A percentile compares a stretch with the other conserved stretches of the same genome.
These are phyloP conservation scores for Buddleja alternifolia DNA, from an alignment of 257 asterid species.

Conservation along the genomic window DNA sequence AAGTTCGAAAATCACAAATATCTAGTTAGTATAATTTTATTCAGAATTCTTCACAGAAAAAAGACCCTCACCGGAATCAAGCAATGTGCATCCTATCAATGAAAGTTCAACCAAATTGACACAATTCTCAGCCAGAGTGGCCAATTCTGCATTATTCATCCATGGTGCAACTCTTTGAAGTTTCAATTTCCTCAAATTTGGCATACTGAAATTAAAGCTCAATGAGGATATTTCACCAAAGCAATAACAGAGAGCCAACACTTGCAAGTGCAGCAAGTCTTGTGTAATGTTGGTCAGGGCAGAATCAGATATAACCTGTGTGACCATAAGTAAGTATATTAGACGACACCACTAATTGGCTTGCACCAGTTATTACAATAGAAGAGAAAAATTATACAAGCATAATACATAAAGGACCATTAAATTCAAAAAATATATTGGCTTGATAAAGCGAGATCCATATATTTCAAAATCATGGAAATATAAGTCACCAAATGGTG, in stretches of 20 bases:
- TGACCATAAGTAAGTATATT: conserved; percentile 26
- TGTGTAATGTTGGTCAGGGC: conserved; percentile 47
- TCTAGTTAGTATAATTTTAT: background rate
- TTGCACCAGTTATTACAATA: conserved; percentile 17
- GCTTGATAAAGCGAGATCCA: background rate
- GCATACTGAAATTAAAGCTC: conserved; percentile 57
- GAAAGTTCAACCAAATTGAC: conserved; percentile 65
- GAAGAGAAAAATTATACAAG: background rate
- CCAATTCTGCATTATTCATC: conserved; percentile 78
- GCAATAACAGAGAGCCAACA: conserved; percentile 77
- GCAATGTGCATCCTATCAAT: conserved; percentile 74
- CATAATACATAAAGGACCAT: background rate
- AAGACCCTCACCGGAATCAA: conserved; percentile 57
- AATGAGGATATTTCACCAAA: conserved; percentile 73
- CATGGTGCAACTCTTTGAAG: conserved; percentile 81
- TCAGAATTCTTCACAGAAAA: conserved; percentile 6
- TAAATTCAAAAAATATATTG: background rate
- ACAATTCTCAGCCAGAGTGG: conserved; percentile 65
- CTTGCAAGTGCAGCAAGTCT: conserved; percentile 55
- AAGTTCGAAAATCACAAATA: conserved; percentile 21
- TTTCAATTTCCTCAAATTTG: conserved; percentile 73
- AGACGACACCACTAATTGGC: conserved; percentile 14
- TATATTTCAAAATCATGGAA: background rate
- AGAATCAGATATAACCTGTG: conserved; percentile 79
- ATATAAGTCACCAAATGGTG: conserved; percentile 1